Conservation (phyloP, 768 basidiomycete species). For the Dioszegia hungarica region DNA sequence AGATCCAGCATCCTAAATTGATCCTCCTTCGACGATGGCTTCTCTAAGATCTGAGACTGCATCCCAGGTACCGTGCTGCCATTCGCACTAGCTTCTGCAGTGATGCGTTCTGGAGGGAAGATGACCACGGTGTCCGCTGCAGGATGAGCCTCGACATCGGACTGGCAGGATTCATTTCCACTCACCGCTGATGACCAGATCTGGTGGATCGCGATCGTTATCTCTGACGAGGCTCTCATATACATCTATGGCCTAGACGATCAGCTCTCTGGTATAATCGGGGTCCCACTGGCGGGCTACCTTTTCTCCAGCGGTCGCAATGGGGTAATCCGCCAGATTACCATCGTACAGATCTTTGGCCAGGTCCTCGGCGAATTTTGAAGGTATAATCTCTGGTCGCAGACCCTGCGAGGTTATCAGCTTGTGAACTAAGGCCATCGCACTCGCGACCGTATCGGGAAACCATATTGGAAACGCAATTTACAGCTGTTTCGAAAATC, state of each 20-base stretch:
- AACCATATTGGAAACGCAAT: too few relatives aligned
- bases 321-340: constrained; percentile 68
- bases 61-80: constrained; percentile 34
- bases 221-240: constrained; percentile 65
- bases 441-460: too few relatives aligned
- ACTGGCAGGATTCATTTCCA: neutral
- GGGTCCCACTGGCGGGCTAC: constrained; percentile 26
- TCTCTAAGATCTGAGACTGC: constrained; percentile 78
- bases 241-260: constrained; percentile 65
- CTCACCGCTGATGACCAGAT: constrained; percentile 72
- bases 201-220: constrained; percentile 63
- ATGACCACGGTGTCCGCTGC: constrained; percentile 95
- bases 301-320: constrained; percentile 66
- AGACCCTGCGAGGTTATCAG: constrained; percentile 54
- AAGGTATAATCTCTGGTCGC: constrained; percentile 66
- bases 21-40: constrained; percentile 71
- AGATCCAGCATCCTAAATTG: constrained; percentile 60
- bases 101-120: constrained; percentile 54
- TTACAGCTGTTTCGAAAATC: constrained; percentile 70
- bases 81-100: constrained; percentile 1
- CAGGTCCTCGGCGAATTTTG: constrained; percentile 75
- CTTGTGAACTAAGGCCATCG: too few relatives aligned
- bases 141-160: neutral
- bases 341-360: constrained; percentile 60
- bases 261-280: neutral